Base-by-base conservation (phyloP, 257 asterid species). In the Buddleja alternifolia region DNA sequence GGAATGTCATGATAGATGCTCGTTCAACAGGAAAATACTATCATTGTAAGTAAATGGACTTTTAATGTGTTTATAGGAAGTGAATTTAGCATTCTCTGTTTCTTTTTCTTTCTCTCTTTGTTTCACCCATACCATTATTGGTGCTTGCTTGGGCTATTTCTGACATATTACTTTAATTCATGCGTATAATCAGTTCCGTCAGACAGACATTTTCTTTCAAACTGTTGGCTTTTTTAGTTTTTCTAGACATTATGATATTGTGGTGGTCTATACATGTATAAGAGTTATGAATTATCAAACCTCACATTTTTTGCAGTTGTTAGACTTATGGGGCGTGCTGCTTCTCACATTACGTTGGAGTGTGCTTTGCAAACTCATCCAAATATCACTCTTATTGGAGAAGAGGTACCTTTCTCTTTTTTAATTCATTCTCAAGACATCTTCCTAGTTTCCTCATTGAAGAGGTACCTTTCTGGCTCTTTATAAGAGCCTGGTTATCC, bases 361-460 rank as follows among this genome's bases (percentile, higher is more conserved):
- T 88, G 96, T 71, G 92, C 90, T 63, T 63, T 86, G 77, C 96
- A 88, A 78, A 88, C 96, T 51, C 93, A 86, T 77, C 90, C 96
- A 29, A 88, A 88, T 80, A 55, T 88, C 61, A 86, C 90, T 55
- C 86, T 88, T 61, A 82, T 88, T 56, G 96, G 96, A 61, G 96
- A 88, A 82, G 96, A 88, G 96, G 96, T 88, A 69, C 61, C 40
- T 32, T 24, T 61, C 34, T 23, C 45, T n/a, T 44, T 40, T 52
- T 32, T 61, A 24, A 15, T 40, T 40, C 24, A 6, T 50, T 51
- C 29, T 48, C 46, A n/a, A 47, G 39, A 4, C 15, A 47, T 34
- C 9, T 45, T 15, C 19, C 56, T 32, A 36, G 10, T 42, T 67
- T 10, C n/a, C n/a, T n/a, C 41, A 41, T 50, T 46, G 34, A 29